Evolutionary conservation across 768 basidiomycete species (phyloP).

Genomic region (Tulasnella sp.): DNA sequence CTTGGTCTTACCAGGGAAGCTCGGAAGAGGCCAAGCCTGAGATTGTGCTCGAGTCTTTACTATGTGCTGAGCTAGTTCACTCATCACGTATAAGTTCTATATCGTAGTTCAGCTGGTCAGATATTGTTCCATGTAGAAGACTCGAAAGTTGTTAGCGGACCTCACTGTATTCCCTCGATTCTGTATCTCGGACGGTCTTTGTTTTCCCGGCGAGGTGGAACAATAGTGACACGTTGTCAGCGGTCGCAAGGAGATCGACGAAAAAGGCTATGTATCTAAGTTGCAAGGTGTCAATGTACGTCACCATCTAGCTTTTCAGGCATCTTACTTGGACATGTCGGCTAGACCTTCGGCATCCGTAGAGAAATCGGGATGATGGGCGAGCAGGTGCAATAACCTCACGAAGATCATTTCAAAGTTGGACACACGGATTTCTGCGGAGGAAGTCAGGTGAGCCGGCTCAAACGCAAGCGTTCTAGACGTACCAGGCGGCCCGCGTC

Average conservation of each 20-base stretch:
- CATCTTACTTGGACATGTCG: slow-evolving; percentile 68
- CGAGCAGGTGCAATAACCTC: slow-evolving; percentile 74
- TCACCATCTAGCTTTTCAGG: background rate
- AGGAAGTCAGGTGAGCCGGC: background rate
- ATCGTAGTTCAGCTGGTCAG: background rate
- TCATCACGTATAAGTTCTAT: slow-evolving; percentile 78
- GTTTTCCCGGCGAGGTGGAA: slow-evolving; percentile 70
- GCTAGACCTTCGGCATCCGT: slow-evolving; percentile 54
- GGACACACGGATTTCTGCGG: slow-evolving; percentile 45
- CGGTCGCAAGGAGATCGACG: slow-evolving; percentile 59
- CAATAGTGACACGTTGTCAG: slow-evolving; percentile 78
- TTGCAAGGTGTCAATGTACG: slow-evolving; percentile 6
- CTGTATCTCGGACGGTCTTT: slow-evolving; percentile 79
- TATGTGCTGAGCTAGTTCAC: slow-evolving; percentile 82
- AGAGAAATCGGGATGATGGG: slow-evolving; percentile 90
- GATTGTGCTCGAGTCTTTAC: slow-evolving; percentile 51
- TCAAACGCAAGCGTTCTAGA: background rate
- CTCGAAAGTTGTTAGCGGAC: slow-evolving; percentile 30
- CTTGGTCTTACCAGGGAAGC: slow-evolving; percentile 69
- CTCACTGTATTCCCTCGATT: slow-evolving; percentile 57
- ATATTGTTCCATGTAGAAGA: background rate
- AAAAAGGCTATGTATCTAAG: slow-evolving; percentile 82
- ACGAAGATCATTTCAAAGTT: slow-evolving; percentile 74
- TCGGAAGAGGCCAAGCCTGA: slow-evolving; percentile 65
- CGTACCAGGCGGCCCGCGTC: slow-evolving; percentile 17